Percentiles rank a stretch among this genome's conserved stretches.
Evolutionary conservation across 441 rosid species (phyloP).

Genomic region (Populus hybrid): DNA sequence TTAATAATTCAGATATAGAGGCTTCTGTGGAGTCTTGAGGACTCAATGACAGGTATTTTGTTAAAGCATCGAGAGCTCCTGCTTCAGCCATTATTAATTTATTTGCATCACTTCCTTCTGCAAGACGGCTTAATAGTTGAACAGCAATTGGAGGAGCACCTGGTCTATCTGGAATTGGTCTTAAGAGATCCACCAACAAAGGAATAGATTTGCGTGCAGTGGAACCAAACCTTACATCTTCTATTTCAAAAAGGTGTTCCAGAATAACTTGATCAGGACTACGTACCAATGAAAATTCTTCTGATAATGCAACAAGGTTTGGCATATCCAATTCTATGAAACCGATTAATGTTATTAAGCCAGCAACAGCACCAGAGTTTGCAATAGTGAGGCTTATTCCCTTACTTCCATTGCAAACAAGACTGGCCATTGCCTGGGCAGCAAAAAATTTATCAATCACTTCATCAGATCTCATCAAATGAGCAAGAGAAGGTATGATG

Average conservation of each 20-base stretch:
- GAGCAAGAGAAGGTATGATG: slow-evolving; percentile 67
- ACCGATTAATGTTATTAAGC: slow-evolving; percentile 59
- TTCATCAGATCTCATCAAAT: slow-evolving; percentile 74
- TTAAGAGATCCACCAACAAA: slow-evolving; percentile 82
- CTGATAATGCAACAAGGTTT: slow-evolving; percentile 55
- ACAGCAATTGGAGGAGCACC: slow-evolving; percentile 67
- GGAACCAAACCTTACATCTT: slow-evolving; percentile 78
- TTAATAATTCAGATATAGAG: slow-evolving; percentile 56
- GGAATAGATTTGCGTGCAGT: slow-evolving; percentile 80
- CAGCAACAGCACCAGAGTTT: slow-evolving; percentile 70
- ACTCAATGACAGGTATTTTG: slow-evolving; percentile 75
- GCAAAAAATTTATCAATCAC: slow-evolving; percentile 67
- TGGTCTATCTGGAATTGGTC: slow-evolving; percentile 89
- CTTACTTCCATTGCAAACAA: slow-evolving; percentile 55
- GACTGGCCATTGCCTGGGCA: slow-evolving; percentile 81
- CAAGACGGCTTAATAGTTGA: slow-evolving; percentile 58
- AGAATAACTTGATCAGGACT: slow-evolving; percentile 74
- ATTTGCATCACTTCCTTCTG: slow-evolving; percentile 64
- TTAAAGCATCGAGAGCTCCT: slow-evolving; percentile 79
- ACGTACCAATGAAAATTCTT: slow-evolving; percentile 55
- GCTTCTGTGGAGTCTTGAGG: slow-evolving; percentile 79
- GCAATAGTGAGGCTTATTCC: slow-evolving; percentile 59
- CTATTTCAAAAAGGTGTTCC: slow-evolving; percentile 70
- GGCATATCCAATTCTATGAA: slow-evolving; percentile 52
- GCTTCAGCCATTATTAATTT: slow-evolving; percentile 78